Evolutionary conservation across 768 basidiomycete species (phyloP).

Genomic region (Lactifluus rugatus): DNA sequence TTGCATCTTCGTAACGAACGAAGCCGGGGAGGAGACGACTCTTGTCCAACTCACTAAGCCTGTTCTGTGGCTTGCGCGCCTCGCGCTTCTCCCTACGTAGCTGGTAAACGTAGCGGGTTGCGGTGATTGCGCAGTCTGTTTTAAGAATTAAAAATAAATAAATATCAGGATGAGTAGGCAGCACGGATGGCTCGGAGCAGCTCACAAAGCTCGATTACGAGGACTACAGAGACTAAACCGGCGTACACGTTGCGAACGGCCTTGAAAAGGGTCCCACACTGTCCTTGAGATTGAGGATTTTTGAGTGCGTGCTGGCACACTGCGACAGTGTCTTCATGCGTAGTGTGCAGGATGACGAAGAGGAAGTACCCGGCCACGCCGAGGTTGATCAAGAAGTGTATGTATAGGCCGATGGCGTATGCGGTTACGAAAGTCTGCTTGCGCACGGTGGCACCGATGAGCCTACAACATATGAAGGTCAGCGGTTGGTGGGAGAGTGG

Average conservation of each 20-base stretch:
- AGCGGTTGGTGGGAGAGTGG: background rate
- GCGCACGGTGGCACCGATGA: conserved; percentile 52
- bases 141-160: background rate
- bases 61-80: conserved; percentile 9
- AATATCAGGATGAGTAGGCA: background rate
- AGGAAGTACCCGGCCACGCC: conserved; percentile 44
- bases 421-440: conserved; percentile 51
- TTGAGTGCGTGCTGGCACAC: conserved; percentile 39
- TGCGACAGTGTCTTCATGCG: conserved; percentile 32
- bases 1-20: conserved; percentile 11
- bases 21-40: conserved; percentile 10
- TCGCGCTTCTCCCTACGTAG: conserved; percentile 18
- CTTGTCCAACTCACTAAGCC: background rate
- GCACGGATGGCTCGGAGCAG: conserved; percentile 2
- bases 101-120: conserved; percentile 21
- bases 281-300: conserved; percentile 32
- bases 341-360: conserved; percentile 37
- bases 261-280: conserved; percentile 37
- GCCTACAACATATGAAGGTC: conserved; percentile 28
- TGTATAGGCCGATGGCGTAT: conserved; percentile 47
- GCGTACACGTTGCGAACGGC: conserved; percentile 39
- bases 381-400: conserved; percentile 48
- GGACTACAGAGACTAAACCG: conserved; percentile 34
- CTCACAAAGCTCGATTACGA: conserved; percentile 52
- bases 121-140: conserved; percentile 19